These are phyloP conservation scores for Oryza coarctata DNA, from an alignment of 176 grass and related monocot species.

Conservation along the genomic window DNA sequence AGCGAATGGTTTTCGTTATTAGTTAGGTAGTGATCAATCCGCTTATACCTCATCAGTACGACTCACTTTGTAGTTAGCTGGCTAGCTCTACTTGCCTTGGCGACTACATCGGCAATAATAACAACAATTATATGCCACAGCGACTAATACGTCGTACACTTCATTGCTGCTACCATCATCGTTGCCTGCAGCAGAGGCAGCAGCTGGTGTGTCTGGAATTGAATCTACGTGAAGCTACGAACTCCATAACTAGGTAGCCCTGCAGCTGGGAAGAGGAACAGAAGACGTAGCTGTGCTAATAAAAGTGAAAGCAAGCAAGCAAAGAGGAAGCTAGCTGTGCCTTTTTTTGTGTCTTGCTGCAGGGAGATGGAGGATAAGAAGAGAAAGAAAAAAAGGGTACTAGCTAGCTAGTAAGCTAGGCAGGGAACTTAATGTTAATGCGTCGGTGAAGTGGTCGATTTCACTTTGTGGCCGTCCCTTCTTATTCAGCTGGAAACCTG, in stretches of 20 bases:
- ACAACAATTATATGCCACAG: neutral
- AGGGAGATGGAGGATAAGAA: neutral
- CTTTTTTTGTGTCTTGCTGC: neutral
- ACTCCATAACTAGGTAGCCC: too few relatives aligned
- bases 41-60: too few relatives aligned
- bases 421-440: neutral
- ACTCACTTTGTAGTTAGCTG: too few relatives aligned
- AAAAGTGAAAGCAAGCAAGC: slow-evolving; percentile 23
- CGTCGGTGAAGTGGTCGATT: neutral
- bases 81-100: neutral
- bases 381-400: too few relatives aligned
- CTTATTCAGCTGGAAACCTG: slow-evolving; percentile 17
- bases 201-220: neutral
- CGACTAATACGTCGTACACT: neutral
- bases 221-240: neutral
- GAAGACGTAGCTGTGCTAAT: neutral
- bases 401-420: neutral
- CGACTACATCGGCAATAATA: neutral
- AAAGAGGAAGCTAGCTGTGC: neutral
- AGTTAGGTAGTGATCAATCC: neutral
- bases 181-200: neutral
- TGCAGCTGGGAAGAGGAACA: neutral
- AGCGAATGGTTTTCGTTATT: neutral
- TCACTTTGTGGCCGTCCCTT: slow-evolving; percentile 17
- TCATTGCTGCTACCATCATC: neutral